Evolutionary conservation across 805 yeast species (phyloP).

Genomic region (Diddensiella transvaalensis): DNA sequence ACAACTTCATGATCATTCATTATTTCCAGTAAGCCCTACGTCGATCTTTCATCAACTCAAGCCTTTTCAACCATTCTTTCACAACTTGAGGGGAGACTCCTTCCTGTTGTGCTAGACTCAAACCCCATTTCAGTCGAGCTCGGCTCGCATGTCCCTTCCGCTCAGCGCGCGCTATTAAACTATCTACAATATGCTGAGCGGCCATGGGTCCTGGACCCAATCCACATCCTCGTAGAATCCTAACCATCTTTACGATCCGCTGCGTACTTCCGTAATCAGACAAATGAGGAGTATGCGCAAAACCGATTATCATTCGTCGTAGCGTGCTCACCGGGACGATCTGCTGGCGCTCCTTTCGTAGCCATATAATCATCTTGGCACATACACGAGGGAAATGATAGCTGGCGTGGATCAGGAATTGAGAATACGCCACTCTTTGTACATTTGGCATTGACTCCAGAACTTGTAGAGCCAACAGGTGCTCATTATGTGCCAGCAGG

Average conservation of each 20-base stretch:
- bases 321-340: constrained; percentile 20
- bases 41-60: constrained; percentile 22
- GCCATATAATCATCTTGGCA: constrained; percentile 24
- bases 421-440: constrained; percentile 12
- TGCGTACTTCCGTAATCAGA: constrained; percentile 25
- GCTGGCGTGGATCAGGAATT: constrained; percentile 23
- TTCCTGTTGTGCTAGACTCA: constrained; percentile 26
- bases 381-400: constrained; percentile 24
- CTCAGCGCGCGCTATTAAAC: constrained; percentile 23
- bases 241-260: constrained; percentile 22
- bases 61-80: constrained; percentile 22
- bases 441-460: constrained; percentile 11
- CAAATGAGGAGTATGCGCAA: constrained; percentile 21
- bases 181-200: constrained; percentile 25
- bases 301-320: constrained; percentile 23
- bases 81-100: constrained; percentile 20
- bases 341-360: constrained; percentile 14
- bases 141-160: constrained; percentile 26
- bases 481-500: constrained; percentile 6
- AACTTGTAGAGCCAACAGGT: constrained; percentile 15
- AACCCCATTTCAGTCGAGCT: constrained; percentile 30
- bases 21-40: constrained; percentile 25
- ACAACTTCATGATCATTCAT: neutral
- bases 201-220: constrained; percentile 9
- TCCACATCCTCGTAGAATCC: constrained; percentile 18